Base-by-base conservation (phyloP, 1,284 basidiomycete species). In the Rhodofomes roseus region DNA sequence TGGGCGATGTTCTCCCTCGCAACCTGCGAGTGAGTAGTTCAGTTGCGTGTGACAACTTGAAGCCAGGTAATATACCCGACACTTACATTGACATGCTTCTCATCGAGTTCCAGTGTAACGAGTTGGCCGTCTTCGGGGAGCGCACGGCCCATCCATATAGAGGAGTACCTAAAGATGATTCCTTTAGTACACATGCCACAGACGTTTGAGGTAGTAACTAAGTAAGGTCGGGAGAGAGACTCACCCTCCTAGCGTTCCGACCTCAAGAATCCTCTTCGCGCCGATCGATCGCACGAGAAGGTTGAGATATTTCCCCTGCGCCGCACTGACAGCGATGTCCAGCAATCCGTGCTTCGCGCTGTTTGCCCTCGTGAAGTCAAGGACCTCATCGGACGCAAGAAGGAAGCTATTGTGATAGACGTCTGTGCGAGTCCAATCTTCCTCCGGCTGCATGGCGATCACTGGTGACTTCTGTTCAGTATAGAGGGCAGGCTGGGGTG, bases 241-340 rank as follows among this genome's bases (percentile, higher is more conserved):
- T 57, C 65, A 84, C 82, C 84, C 85, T 65, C 83, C 85, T 2
- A 87, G 75, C 7, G 85, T 86, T 1, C 85, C 86, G 53, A 88
- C 78, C 65, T 87, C 85, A 37, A 87, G 70, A 25, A 85, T 75
- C 50, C 77, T 68, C 71, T 83, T 84, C 54, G 81, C 84, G 7
- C 73, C 65, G 56, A 82, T 74, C 0, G 81, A 77, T 34, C 73
- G 70, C 8, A 78, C 81, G 22, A 83, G 63, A 5, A 87, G 76
- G 60, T 81, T 73, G 54, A 86, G 65, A 60, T 83, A 77, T 67
- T 84, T 86, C 20, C 83, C 86, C 66, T 87, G 83, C 0, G 81
- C 77, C 5, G 77, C 68, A 56, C 77, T 80, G 52, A 86, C 83
- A 8, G 81, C 78, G 50, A 86, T 85, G 37, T 80, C 73, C 3